Evolutionary conservation across 306 rosid species (phyloP), one percentile per base, ranked within the genome.

Genomic region (Pyrus bretschneideri): DNA sequence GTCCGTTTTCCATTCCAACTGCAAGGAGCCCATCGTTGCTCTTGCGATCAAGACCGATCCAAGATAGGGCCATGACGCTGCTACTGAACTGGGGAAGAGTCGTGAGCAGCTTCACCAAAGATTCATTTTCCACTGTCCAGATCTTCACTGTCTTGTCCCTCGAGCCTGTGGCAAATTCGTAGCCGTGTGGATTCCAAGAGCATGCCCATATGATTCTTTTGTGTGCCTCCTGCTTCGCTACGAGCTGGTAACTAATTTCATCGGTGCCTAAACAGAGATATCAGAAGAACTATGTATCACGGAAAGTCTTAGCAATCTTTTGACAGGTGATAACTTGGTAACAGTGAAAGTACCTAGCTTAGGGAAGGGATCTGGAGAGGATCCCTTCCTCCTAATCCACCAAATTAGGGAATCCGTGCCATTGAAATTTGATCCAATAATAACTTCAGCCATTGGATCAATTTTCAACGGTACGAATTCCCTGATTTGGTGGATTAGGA

Each of bases 141-240:
- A 92, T 88, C 84, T 96, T 96, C 59, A 92, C 97, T 0, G 84
- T 85, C 73, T 91, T 96, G 85, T 92, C 98, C 73, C 99, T 82
- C 1, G 99, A 96, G 57, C 97, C 98, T 4, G 98, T 96, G 25
- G 97, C 99, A 40, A 95, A 96, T 84, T 96, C 98, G 10, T 92
- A 82, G 57, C 98, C 88, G 8, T 83, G 69, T 35, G 97, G 98
- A 80, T 96, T 96, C 99, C 99, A 96, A 73, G 93, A 88, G 74
- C 99, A 96, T 21, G 99, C 83, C 98, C 99, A 89, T 87, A 92
- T 92, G 63, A 96, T 96, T 76, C 99, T 92, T 86, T 89, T 92
- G 85, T 96, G 99, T 71, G 96, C 98, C 76, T 96, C 99, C 42
- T 90, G 96, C 84, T 88, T 84, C 1, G 87, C 79, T 35, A 92